Percentiles rank a stretch among this genome's conserved stretches.
Conservation (phyloP, 345 rosid species). For the Corymbia maculata region DNA sequence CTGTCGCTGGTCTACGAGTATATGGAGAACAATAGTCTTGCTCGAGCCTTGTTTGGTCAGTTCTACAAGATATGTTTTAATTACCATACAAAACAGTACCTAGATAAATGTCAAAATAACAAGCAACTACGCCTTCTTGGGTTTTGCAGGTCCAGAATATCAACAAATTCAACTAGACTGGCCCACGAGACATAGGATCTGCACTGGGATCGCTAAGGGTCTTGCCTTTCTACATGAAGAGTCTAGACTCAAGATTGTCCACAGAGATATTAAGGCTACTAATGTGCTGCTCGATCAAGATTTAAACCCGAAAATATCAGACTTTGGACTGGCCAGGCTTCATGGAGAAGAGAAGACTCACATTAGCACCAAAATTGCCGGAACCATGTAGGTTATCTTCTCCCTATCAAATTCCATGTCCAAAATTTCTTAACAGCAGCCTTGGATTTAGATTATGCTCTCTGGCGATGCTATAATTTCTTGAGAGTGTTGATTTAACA, state of each 20-base stretch:
- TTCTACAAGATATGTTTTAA: background rate
- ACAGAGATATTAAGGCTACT: slow-evolving; percentile 54
- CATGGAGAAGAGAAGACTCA: slow-evolving; percentile 35
- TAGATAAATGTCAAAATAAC: background rate
- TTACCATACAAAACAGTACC: background rate
- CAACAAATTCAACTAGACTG: slow-evolving; percentile 25
- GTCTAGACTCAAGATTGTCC: slow-evolving; percentile 43
- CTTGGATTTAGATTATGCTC: background rate
- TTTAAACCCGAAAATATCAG: slow-evolving; percentile 53
- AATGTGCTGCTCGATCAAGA: slow-evolving; percentile 45
- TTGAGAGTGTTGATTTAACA: background rate
- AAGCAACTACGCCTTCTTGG: background rate
- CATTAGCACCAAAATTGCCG: slow-evolving; percentile 53
- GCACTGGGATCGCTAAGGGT: slow-evolving; percentile 57
- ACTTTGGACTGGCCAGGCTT: slow-evolving; percentile 59
- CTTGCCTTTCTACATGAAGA: slow-evolving; percentile 51
- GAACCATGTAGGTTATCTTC: slow-evolving; percentile 41
- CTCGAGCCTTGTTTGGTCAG: slow-evolving; percentile 52
- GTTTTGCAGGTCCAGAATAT: slow-evolving; percentile 5
- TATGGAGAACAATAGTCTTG: slow-evolving; percentile 62
- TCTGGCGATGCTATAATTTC: background rate
- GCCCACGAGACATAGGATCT: slow-evolving; percentile 33
- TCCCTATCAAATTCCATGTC: background rate
- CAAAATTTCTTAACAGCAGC: background rate
- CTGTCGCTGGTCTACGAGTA: slow-evolving; percentile 52